Base-by-base conservation (phyloP, 208 protist genomes). In the Tetramitus jugosus region DNA sequence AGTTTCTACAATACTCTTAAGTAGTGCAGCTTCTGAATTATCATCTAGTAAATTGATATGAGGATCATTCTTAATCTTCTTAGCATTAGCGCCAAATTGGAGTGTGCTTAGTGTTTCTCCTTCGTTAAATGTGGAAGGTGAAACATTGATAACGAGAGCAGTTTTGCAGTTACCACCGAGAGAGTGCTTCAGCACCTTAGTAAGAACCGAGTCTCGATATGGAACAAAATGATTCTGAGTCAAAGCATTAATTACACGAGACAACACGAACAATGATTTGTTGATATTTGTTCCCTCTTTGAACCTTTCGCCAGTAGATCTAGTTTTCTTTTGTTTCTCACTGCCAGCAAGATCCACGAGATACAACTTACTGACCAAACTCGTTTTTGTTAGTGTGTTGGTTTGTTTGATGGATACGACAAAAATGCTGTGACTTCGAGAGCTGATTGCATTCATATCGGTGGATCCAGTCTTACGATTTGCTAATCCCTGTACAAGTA, bases 251-350 rank as follows among this genome's bases (percentile, higher is more conserved):
- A 95, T 95, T n/a, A 94, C 90, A 68, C 89, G 82, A 56, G 90
- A 87, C 4, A 95, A 87, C 0, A 87, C 87, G 7, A 89, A 87
- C 43, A 95, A 87, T 2, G 91, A 94, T 60, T 90, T 89, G 82
- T 95, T 95, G 76, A 95, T 95, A 29, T 91, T 84, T 78, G 92
- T 95, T 56, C 91, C 92, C 84, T 95, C 92, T 84, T 94, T 91
- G 39, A 95, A 79, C 6, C 84, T 90, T 79, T 91, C 68, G 17
- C 92, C 91, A 35, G 77, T 82, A 35, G 90, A 86, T 40, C 91
- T 84, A 35, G 91, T 94, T 79, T 91, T 92, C n/a, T 82, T 81
- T 10, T 91, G 90, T 82, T 91, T 95, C 68, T 95, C 92, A 56
- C 87, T 91, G 20, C 92, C 92, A 8, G 92, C 92, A 13, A 95